Evolutionary conservation across 495 filamentous ascomycete species (phyloP), one percentile per base, ranked within the genome.

Genomic region (Aspergillus steynii): DNA sequence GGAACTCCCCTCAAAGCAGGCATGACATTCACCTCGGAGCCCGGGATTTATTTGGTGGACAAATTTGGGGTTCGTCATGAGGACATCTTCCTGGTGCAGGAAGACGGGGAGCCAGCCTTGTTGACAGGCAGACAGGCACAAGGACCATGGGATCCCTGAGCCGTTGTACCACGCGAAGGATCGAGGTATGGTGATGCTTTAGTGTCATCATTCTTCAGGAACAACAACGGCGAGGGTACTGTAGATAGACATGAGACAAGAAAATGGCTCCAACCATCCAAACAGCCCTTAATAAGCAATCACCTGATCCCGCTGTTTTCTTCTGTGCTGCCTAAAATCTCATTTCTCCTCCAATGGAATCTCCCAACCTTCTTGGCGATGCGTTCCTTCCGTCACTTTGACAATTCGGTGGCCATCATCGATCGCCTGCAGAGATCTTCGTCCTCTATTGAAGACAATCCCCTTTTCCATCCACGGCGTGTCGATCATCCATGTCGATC

Each of bases 21-120:
- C 0, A 86, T 85, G 83, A 68, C 73, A 0, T 84, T 84, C 61
- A 85, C 84, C 0, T 78, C 77, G 25, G 84, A 85, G 70, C 82
- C 83, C 4, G 83, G 83, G 0, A 75, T 84, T 27, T 85, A 86
- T 62, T 64, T 85, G 5, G 71, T 77, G 14, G 75, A 77, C 12
- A 75, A 80, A 60, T 85, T 85, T 66, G 82, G 82, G 10, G 81
- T 84, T 5, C 71, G 83, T 32, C 79, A 83, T 70, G 82, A 85
- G 65, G 82, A 84, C 64, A 67, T 84, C 2, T 74, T 80, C 58
- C 69, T 84, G 5, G 75, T 85, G 1, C 77, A 61, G 50, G 77
- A 77, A 47, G 63, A 77, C 45, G 77, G 69, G 1, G 77, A 80
- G 48, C 74, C 81, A 9, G 70, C 78, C 32, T 62, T 82, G 34